phyloP scores from a whole-genome alignment of 306 rosid genomes.

The Senna tora region DNA sequence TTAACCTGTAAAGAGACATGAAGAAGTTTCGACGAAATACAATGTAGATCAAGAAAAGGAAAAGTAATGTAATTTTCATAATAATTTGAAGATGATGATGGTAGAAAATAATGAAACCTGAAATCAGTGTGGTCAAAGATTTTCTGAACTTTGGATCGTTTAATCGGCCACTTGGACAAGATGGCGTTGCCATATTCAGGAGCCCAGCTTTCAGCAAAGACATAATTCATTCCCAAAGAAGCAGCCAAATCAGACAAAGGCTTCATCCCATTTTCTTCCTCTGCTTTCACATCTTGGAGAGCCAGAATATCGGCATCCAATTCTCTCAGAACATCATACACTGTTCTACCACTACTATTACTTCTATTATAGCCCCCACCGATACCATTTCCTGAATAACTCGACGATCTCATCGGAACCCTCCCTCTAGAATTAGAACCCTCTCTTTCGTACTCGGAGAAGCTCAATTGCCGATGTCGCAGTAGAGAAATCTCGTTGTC shows the following conservation, averaged over 20 bases:
- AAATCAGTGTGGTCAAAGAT: constrained; percentile 82
- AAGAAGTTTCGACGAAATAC: constrained; percentile 42
- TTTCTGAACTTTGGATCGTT: constrained; percentile 61
- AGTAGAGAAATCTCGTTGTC: constrained; percentile 87
- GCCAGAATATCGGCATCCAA: constrained; percentile 86
- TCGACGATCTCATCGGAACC: constrained; percentile 33
- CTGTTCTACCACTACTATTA: constrained; percentile 52
- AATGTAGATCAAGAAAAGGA: background rate
- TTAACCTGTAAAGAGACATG: background rate
- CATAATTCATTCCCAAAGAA: constrained; percentile 80
- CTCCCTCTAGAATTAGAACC: constrained; percentile 42
- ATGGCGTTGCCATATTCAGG: constrained; percentile 95
- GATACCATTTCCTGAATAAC: background rate
- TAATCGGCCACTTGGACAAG: constrained; percentile 90
- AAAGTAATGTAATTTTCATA: background rate
- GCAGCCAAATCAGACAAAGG: constrained; percentile 89
- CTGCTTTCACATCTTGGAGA: constrained; percentile 94
- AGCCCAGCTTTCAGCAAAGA: constrained; percentile 98
- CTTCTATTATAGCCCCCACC: constrained; percentile 38
- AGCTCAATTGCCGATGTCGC: constrained; percentile 64
- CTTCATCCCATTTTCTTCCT: constrained; percentile 90
- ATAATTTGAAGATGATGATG: background rate
- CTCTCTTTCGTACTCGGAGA: constrained; percentile 55
- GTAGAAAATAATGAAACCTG: constrained; percentile 52
- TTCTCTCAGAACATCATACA: constrained; percentile 79